These are phyloP conservation scores for Brassica napus DNA, from an alignment of 345 rosid genomes.

Conservation along the genomic window DNA sequence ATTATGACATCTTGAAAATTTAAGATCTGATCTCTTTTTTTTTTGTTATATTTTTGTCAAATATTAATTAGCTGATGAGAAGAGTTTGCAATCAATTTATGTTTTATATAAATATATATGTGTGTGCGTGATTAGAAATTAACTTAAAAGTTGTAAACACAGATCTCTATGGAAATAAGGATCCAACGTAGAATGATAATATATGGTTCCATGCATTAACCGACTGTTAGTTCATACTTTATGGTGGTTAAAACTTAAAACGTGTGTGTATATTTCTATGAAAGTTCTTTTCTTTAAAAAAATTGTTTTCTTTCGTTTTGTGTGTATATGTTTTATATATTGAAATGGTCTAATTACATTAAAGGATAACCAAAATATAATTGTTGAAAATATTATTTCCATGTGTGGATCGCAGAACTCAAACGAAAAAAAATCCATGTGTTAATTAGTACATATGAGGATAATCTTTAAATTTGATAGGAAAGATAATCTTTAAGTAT, in stretches of 20 bases:
- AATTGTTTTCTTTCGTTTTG: neutral
- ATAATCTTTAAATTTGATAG: neutral
- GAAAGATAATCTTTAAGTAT: neutral
- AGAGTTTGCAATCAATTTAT: constrained; percentile 14
- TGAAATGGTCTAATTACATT: neutral
- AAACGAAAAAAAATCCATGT: neutral
- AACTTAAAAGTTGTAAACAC: constrained; percentile 22
- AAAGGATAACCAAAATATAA: neutral
- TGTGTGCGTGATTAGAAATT: constrained; percentile 9
- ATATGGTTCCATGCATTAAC: constrained; percentile 42
- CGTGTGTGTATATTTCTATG: constrained; percentile 22
- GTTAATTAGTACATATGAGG: neutral
- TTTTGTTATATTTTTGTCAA: neutral
- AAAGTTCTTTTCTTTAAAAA: neutral
- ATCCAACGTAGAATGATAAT: constrained; percentile 42
- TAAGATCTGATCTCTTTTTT: constrained; percentile 21
- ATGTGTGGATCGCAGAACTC: neutral
- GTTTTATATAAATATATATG: neutral
- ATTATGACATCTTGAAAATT: neutral
- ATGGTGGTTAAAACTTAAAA: constrained; percentile 17
- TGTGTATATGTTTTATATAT: neutral
- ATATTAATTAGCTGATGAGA: neutral
- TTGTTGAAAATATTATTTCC: neutral
- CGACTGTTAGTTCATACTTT: constrained; percentile 32
- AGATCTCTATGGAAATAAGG: constrained; percentile 34